Evolutionary conservation across 1,139 yeast species (phyloP), one percentile per base, ranked within the genome.

Genomic region (Scheffersomyces segobiensis): DNA sequence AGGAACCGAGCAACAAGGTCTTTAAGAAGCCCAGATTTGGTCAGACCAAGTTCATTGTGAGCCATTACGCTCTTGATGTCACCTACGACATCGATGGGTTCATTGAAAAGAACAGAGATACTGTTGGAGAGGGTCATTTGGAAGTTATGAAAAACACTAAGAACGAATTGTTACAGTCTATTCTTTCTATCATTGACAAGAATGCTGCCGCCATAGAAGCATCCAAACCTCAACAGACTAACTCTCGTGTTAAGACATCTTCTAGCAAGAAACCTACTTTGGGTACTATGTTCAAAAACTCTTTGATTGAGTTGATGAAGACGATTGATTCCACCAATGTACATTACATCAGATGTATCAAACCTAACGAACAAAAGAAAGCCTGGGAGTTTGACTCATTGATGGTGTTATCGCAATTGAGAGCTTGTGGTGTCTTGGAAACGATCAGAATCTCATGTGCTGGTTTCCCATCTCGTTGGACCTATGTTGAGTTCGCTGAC

Each of bases 381-480:
- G 97, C 99, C 3, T 95, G 99, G 99, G 89, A 88, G 71, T 95
- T 95, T 76, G 97, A 93, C 70, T 93, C 97, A 46, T 83, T 93
- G 56, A 93, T 95, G 98, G 99, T 95, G 53, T 81, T 95, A 63
- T 89, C 97, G 7, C 99, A 95, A 75, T 83, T 95, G 64, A 87
- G 99, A 70, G 99, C 99, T 18, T 95, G 99, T 82, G 99, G 99
- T 87, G 99, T 95, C 55, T 81, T 95, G 66, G 99, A 96, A 75
- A 95, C 99, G 1, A 95, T 95, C 70, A 83, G 97, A 67, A 95
- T 95, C 56, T 93, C 98, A 10, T 93, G 98, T 77, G 98, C 97
- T 55, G 99, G 99, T 49, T 95, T 93, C 83, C 99, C 99, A 46
- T 89, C 98, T 0, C 84, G 98, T 71, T 93, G 98, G 96, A 85